phyloP scores from a whole-genome alignment of 2,329 filamentous ascomycete genomes.

The Rachicladosporium sp. region DNA sequence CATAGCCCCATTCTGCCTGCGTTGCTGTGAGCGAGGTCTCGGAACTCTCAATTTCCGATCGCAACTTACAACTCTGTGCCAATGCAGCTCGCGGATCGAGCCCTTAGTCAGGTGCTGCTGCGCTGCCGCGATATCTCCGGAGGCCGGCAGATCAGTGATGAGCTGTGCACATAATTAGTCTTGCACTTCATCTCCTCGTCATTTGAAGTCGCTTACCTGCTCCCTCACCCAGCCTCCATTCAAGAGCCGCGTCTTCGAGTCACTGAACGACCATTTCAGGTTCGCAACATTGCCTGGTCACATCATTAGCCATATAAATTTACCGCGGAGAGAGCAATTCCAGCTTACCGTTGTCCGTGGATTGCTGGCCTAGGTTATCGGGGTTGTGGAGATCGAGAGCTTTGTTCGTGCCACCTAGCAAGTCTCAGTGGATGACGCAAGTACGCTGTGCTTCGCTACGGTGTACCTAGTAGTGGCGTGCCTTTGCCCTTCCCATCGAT shows the following conservation, averaged over 20 bases:
- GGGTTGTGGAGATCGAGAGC: conserved; percentile 51
- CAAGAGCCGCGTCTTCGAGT: conserved; percentile 50
- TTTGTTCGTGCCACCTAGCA: conserved; percentile 50
- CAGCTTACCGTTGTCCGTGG: conserved; percentile 52
- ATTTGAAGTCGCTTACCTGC: conserved; percentile 28
- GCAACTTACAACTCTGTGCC: conserved; percentile 36
- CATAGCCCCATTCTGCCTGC: conserved; percentile 37
- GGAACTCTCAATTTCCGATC: neutral
- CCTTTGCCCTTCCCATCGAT: conserved; percentile 47
- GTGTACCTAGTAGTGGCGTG: conserved; percentile 43
- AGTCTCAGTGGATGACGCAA: conserved; percentile 1
- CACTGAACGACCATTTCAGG: conserved; percentile 54
- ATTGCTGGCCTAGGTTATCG: conserved; percentile 48
- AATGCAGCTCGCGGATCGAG: conserved; percentile 52
- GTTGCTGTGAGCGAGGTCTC: neutral
- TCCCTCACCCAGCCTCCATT: conserved; percentile 55
- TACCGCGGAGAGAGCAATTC: no score
- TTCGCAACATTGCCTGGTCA: conserved; percentile 54
- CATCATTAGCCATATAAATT: no score
- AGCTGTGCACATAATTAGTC: conserved; percentile 16
- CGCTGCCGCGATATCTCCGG: conserved; percentile 53
- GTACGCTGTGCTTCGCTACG: neutral
- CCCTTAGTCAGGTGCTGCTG: conserved; percentile 58
- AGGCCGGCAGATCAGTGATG: conserved; percentile 52
- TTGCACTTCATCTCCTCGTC: no score